Evolutionary conservation across 2,329 filamentous ascomycete species (phyloP), one percentile per base, ranked within the genome.

Genomic region (Trichothecium roseum): DNA sequence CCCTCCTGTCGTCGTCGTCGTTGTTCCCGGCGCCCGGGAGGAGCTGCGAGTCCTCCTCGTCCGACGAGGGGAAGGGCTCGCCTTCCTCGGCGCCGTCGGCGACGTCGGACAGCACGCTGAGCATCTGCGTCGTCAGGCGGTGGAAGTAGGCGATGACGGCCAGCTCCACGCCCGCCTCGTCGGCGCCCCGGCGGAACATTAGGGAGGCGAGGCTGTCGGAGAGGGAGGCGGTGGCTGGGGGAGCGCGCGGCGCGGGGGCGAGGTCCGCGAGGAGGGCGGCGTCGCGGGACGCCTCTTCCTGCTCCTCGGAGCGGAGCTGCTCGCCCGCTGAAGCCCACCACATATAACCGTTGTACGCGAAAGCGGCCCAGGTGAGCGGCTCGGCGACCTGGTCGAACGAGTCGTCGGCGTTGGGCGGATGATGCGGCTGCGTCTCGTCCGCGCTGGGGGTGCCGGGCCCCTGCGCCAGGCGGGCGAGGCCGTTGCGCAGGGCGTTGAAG

Each of bases 251-350:
- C 2, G 57, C 49, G 12, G 62, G 53, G 3, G 55, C 52, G 4
- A 78, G 47, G 35, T 75, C 72, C 1, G 68, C 68, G 4, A 80
- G 63, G 4, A 81, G 64, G 3, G 66, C 56, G 7, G 66, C 62
- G 47, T 81, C 77, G 31, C 63, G 65, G 31, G 62, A 66, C 33
- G 59, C 53, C 45, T 77, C 73, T 44, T 80, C 75, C 15, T 72
- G 66, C 42, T 78, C 71, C 35, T 75, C 72, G 34, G 72, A 66
- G 14, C 71, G 66, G 7, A 72, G 63, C 54, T 81, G 74, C 57
- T 91, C 84, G 39, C 84, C 84, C 0, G 84, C 83, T 13, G 80
- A 85, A 3, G 84, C 84, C 84, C 85, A 91, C 84, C 84, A 91
- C 72, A 89, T 85, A 62, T 89, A 88, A 17, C 81, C 79, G 37